Evolutionary conservation across 225 moss, liverwort and hornwort genomes (phyloP).

Genomic region (Neckera pumila): DNA sequence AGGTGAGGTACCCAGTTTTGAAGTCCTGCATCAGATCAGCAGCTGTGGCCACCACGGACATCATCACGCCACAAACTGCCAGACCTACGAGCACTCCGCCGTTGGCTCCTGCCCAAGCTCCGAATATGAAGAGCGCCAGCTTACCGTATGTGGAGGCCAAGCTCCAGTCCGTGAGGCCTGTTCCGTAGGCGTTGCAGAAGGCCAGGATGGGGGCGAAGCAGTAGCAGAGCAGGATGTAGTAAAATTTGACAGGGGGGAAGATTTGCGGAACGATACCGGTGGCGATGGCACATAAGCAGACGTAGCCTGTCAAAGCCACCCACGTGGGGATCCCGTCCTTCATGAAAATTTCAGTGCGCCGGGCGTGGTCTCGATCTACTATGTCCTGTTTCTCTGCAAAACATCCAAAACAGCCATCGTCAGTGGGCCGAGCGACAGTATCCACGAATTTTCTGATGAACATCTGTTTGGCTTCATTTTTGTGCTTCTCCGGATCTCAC

Average conservation of each 20-base stretch:
- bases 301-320: constrained; percentile 59
- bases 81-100: constrained; percentile 80
- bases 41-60: constrained; percentile 72
- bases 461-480: background rate
- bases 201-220: constrained; percentile 72
- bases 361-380: constrained; percentile 31
- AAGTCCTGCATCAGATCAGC: constrained; percentile 92
- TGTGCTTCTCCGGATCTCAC: background rate
- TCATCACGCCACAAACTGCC: constrained; percentile 74
- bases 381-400: constrained; percentile 16
- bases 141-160: constrained; percentile 84
- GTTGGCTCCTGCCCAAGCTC: constrained; percentile 62
- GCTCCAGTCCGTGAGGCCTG: constrained; percentile 87
- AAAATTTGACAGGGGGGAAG: constrained; percentile 71
- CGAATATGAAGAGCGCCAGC: constrained; percentile 82
- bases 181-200: constrained; percentile 83
- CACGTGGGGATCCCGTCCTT: constrained; percentile 63
- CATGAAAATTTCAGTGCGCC: constrained; percentile 54
- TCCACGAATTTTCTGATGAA: background rate
- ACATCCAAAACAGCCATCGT: background rate
- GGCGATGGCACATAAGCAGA: constrained; percentile 43
- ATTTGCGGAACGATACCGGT: constrained; percentile 43
- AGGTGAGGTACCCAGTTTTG: constrained; percentile 73
- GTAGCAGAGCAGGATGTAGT: constrained; percentile 82
- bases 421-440: background rate